Evolutionary conservation across 805 yeast species (phyloP).

Genomic region (Wickerhamiella azymoides): DNA sequence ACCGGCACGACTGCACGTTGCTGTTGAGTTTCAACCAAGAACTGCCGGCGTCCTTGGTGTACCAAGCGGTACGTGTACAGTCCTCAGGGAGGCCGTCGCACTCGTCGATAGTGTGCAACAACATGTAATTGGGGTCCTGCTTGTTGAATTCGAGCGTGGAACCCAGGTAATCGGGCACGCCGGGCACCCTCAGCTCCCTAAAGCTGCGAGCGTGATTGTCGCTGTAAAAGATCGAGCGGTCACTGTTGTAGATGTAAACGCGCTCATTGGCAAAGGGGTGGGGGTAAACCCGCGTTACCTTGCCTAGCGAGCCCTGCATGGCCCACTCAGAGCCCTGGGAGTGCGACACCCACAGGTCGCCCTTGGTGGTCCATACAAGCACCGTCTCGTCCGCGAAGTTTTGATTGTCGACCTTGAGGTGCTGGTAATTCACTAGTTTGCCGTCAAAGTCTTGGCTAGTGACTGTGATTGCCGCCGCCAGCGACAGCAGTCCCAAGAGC

Average conservation of each 20-base stretch:
- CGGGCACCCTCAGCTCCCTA: slow-evolving; percentile 35
- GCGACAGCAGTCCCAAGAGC: slow-evolving; percentile 1
- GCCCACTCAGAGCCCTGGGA: slow-evolving; percentile 48
- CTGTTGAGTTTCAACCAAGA: slow-evolving; percentile 42
- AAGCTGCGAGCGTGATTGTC: slow-evolving; percentile 55
- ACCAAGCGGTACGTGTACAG: slow-evolving; percentile 47
- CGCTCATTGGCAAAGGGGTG: slow-evolving; percentile 49
- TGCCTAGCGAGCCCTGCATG: slow-evolving; percentile 29
- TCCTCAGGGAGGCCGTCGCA: slow-evolving; percentile 36
- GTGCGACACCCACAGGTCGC: slow-evolving; percentile 48
- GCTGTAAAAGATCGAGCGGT: slow-evolving; percentile 42
- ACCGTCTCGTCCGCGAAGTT: slow-evolving; percentile 47
- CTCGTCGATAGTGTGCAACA: slow-evolving; percentile 52
- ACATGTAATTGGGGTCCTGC: slow-evolving; percentile 39
- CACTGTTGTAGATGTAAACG: slow-evolving; percentile 39
- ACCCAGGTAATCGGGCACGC: slow-evolving; percentile 30
- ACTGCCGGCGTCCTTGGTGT: slow-evolving; percentile 55
- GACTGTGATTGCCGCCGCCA: slow-evolving; percentile 3
- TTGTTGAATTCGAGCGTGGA: slow-evolving; percentile 49
- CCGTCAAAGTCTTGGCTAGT: slow-evolving; percentile 32
- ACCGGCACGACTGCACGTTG: slow-evolving; percentile 49
- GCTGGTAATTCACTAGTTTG: slow-evolving; percentile 39
- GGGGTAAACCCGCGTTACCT: slow-evolving; percentile 39
- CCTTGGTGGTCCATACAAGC: slow-evolving; percentile 40
- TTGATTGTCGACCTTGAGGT: slow-evolving; percentile 40